Conservation (phyloP, 192 early-diverging fungal species). For the Entomortierella parvispora region DNA sequence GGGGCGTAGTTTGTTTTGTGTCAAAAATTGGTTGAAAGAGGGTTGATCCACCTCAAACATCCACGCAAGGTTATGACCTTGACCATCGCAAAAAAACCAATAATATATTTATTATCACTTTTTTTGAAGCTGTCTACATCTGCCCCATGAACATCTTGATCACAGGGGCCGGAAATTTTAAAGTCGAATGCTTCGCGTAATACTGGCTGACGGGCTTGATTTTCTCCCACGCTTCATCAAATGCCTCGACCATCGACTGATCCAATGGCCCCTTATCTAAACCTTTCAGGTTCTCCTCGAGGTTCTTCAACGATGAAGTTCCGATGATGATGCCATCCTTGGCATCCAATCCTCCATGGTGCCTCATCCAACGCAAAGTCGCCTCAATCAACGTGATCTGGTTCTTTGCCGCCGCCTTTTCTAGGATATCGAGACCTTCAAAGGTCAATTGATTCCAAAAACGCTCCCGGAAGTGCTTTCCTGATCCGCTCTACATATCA, state of each 20-base stretch:
- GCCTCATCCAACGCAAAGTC: slow-evolving; percentile 52
- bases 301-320: slow-evolving; percentile 45
- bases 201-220: slow-evolving; percentile 28
- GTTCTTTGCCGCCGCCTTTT: slow-evolving; percentile 17
- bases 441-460: slow-evolving; percentile 60
- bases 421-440: slow-evolving; percentile 56
- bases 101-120: no score
- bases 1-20: no score
- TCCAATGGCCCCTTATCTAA: slow-evolving; percentile 63
- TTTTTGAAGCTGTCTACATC: no score
- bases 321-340: slow-evolving; percentile 40
- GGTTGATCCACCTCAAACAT: no score
- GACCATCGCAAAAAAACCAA: no score
- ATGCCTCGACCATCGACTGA: slow-evolving; percentile 54
- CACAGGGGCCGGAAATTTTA: no score
- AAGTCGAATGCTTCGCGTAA: no score
- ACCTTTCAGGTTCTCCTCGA: slow-evolving; percentile 57
- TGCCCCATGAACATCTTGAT: no score
- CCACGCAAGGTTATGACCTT: no score
- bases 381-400: slow-evolving; percentile 32
- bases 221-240: slow-evolving; percentile 65
- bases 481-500: no score
- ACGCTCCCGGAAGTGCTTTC: slow-evolving; percentile 3
- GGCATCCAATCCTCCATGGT: slow-evolving; percentile 36
- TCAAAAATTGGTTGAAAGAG: no score